phyloP scores from a whole-genome alignment of 352 stramenopile genomes.

The Phytopythium boreale region DNA sequence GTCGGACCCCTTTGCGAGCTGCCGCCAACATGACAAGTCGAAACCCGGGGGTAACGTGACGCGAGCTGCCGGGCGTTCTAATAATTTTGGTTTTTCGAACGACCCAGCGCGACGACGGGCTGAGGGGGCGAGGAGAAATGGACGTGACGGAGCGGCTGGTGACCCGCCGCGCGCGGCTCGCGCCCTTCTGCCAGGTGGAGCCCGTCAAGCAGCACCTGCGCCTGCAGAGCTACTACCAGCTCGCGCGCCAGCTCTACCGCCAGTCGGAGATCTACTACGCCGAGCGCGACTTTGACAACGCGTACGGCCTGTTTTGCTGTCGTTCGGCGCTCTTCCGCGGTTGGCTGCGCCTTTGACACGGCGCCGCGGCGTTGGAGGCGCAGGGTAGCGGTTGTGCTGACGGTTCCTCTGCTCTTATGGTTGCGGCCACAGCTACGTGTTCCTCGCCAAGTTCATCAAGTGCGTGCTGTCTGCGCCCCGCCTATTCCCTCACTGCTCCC shows the following conservation, averaged over 20 bases:
- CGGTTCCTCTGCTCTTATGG: background rate
- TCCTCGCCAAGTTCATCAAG: slow-evolving; percentile 82
- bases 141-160: slow-evolving; percentile 55
- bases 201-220: slow-evolving; percentile 62
- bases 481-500: too few species aligned
- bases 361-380: too few species aligned
- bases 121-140: slow-evolving; percentile 8
- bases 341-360: too few species aligned
- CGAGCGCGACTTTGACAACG: slow-evolving; percentile 63
- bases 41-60: background rate
- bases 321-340: too few species aligned
- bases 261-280: slow-evolving; percentile 70
- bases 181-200: slow-evolving; percentile 58
- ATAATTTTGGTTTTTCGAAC: background rate
- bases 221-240: slow-evolving; percentile 65
- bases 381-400: slow-evolving; percentile 4
- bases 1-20: background rate
- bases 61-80: background rate
- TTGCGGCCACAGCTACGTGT: slow-evolving; percentile 56
- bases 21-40: slow-evolving; percentile 3
- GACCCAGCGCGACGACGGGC: too few species aligned
- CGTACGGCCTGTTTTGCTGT: slow-evolving; percentile 35
- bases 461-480: slow-evolving; percentile 30
- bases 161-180: slow-evolving; percentile 50
- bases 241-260: slow-evolving; percentile 70